These are phyloP conservation scores for Coniosporium apollinis DNA, from an alignment of 495 filamentous ascomycete genomes.

Conservation along the genomic window DNA sequence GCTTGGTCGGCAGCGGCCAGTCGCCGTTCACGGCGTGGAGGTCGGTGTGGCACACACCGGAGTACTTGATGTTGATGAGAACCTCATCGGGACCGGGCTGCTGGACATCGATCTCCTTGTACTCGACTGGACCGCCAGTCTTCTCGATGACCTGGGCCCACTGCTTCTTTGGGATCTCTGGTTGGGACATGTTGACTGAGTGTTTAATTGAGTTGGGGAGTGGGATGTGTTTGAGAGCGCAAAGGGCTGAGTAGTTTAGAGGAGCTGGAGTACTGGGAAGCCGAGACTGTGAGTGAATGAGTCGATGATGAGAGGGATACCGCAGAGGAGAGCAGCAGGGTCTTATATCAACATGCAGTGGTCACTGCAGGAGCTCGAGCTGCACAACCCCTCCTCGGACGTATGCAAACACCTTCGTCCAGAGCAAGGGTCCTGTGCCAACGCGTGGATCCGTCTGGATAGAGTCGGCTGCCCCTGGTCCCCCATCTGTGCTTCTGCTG, in stretches of 20 bases:
- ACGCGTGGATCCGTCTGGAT: too few species aligned
- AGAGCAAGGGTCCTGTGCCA: too few species aligned
- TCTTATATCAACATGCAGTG: too few species aligned
- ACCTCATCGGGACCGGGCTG: slow-evolving; percentile 75
- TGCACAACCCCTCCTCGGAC: too few species aligned
- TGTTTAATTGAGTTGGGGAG: background rate
- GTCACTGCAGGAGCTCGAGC: too few species aligned
- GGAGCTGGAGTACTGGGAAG: too few species aligned
- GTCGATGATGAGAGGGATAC: too few species aligned
- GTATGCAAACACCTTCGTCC: too few species aligned
- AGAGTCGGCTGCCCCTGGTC: too few species aligned
- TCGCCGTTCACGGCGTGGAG: slow-evolving; percentile 74
- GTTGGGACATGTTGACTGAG: background rate
- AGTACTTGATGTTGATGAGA: slow-evolving; percentile 80
- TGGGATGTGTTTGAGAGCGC: background rate
- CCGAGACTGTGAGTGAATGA: too few species aligned
- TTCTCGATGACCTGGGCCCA: slow-evolving; percentile 78
- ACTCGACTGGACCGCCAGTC: slow-evolving; percentile 51
- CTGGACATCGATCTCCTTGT: slow-evolving; percentile 69
- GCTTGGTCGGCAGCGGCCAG: slow-evolving; percentile 66
- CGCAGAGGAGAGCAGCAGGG: too few species aligned
- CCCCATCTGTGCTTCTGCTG: too few species aligned
- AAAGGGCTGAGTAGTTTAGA: background rate
- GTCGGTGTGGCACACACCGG: slow-evolving; percentile 78
- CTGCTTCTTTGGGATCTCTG: slow-evolving; percentile 51